Evolutionary conservation across 805 yeast species (phyloP).

Genomic region (Lachancea lanzarotensis): DNA sequence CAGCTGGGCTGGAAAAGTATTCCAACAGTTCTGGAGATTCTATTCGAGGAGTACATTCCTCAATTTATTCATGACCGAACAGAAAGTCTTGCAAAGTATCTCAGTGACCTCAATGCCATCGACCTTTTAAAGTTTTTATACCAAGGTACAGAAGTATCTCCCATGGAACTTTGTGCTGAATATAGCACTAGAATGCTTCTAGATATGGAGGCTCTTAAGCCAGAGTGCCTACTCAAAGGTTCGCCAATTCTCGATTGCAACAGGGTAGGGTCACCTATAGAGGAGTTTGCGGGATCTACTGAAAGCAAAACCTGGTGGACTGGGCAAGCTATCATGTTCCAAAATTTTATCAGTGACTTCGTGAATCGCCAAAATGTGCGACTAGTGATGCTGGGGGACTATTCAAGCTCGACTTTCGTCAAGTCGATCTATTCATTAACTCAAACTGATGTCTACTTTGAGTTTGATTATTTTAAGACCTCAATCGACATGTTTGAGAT

Average conservation of each 20-base stretch:
- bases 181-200: slow-evolving; percentile 37
- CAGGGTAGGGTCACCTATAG: slow-evolving; percentile 4
- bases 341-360: slow-evolving; percentile 26
- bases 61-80: slow-evolving; percentile 15
- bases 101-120: slow-evolving; percentile 44
- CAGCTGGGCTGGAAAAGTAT: slow-evolving; percentile 39
- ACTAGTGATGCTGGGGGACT: slow-evolving; percentile 32
- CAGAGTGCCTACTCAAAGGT: slow-evolving; percentile 41
- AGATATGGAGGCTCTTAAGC: slow-evolving; percentile 27
- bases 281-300: slow-evolving; percentile 24
- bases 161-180: slow-evolving; percentile 44
- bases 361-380: slow-evolving; percentile 31
- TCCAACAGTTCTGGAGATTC: slow-evolving; percentile 27
- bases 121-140: slow-evolving; percentile 43
- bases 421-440: not conserved
- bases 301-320: slow-evolving; percentile 40
- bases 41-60: slow-evolving; percentile 27
- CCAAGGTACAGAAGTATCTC: slow-evolving; percentile 32
- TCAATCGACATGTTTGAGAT: slow-evolving; percentile 9
- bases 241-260: slow-evolving; percentile 28
- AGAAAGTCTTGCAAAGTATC: slow-evolving; percentile 32
- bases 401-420: slow-evolving; percentile 4
- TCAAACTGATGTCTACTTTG: slow-evolving; percentile 37
- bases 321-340: slow-evolving; percentile 34
- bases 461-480: slow-evolving; percentile 35